Base-by-base conservation (phyloP, 805 yeast genomes). In the Candida loeiensis region DNA sequence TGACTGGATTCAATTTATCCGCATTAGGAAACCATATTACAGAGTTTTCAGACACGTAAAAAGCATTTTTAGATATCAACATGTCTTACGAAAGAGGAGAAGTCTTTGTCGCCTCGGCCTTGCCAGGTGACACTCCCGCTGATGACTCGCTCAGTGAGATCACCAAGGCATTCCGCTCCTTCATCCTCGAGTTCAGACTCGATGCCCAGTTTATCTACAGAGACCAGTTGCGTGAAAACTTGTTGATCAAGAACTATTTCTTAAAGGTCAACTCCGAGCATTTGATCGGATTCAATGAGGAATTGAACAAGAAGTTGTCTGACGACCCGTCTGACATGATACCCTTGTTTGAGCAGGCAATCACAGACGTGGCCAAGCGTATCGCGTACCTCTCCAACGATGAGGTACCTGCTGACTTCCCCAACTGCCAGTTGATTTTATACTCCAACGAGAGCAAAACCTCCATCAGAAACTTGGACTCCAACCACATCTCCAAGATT, bases 241-340 rank as follows among this genome's bases (percentile, higher is more conserved):
- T 95, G 34, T 69, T 91, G 37, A 82, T 87, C 47, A 82, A 82
- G 41, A 79, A 82, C 53, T 90, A 79, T 63, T 76, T 73, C 29
- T 63, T 93, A 37, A 76, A 77, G 2, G 95, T 93, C 8, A 80
- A 85, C 48, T 73, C 86, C 35, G 95, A 84, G 40, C 96, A 93
- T 56, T 66, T 93, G 43, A 84, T 91, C 41, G 82, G 88, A 6
- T 93, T 79, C 66, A 86, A 88, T 55, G 98, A 88, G 55, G 95
- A 86, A 50, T 71, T 93, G 39, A 90, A 88, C 57, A 91, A 89
- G 60, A 79, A 79, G 48, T 70, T 93, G 46, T 64, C 80, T 43
- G 96, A 89, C 53, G 90, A 85, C 54, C 98, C 99, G 3, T 71
- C 83, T 2, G 96, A 86, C 37, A 79, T 86, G 73, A 79, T 90